Percentiles rank a stretch among this genome's conserved stretches.
Conservation (phyloP, 305 asterid species). For the Fraxinus ornus region DNA sequence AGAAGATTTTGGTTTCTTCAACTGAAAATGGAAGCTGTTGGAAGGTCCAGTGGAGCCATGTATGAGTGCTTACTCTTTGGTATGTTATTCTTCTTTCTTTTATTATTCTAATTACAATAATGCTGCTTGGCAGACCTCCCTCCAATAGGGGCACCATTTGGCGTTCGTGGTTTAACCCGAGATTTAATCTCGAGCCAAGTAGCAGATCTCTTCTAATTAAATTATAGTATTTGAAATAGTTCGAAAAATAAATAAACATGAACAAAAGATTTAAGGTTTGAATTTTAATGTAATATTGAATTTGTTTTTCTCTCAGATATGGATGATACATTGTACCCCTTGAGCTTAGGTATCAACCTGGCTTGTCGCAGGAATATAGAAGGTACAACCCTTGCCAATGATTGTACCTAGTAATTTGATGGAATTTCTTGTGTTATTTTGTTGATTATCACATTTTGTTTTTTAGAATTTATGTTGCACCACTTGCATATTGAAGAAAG, state of each 20-base stretch:
- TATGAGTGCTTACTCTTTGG: constrained; percentile 75
- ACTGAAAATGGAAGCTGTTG: constrained; percentile 56
- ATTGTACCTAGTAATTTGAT: background rate
- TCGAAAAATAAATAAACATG: background rate
- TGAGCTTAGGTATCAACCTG: constrained; percentile 74
- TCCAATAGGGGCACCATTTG: too few species aligned
- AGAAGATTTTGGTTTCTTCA: background rate
- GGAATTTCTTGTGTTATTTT: background rate
- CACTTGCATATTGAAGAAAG: constrained; percentile 63
- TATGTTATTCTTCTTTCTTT: constrained; percentile 23
- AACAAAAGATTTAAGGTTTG: background rate
- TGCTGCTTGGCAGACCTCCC: too few species aligned
- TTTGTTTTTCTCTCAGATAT: constrained; percentile 40
- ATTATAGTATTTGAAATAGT: background rate
- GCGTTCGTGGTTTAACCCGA: too few species aligned
- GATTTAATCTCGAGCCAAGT: too few species aligned
- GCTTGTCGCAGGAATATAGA: constrained; percentile 81
- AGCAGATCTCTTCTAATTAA: background rate
- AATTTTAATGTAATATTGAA: background rate
- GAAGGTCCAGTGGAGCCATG: constrained; percentile 36
- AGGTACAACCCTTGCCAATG: constrained; percentile 34
- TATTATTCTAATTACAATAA: background rate
- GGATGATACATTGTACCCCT: constrained; percentile 89
- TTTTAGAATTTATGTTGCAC: constrained; percentile 68
- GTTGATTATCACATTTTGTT: constrained; percentile 4